These are phyloP conservation scores for Betula pendula DNA, from an alignment of 306 rosid species.

Conservation along the genomic window DNA sequence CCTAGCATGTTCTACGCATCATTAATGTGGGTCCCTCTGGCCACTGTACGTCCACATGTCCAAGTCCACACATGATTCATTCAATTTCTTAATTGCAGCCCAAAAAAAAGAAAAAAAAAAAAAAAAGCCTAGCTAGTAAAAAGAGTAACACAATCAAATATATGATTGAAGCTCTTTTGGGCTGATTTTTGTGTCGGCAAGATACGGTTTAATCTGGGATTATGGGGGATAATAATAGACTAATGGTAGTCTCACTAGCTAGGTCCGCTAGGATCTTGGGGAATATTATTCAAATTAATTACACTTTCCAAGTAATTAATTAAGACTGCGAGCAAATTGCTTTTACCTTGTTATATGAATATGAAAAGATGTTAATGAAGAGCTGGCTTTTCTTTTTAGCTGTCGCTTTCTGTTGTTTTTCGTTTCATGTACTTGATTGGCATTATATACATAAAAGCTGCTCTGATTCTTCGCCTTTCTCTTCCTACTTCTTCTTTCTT, in stretches of 20 bases:
- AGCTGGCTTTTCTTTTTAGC: constrained; percentile 38
- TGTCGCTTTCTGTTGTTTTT: constrained; percentile 43
- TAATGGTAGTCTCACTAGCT: background rate
- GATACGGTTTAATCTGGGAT: background rate
- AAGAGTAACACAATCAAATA: too few species aligned
- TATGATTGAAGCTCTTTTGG: background rate
- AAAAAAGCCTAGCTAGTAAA: background rate
- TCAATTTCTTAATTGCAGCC: background rate
- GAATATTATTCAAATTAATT: constrained; percentile 15
- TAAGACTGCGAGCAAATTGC: constrained; percentile 26
- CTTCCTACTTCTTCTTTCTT: constrained; percentile 6
- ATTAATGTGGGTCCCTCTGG: constrained; percentile 26
- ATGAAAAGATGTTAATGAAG: constrained; percentile 14
- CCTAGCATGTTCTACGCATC: constrained; percentile 25
- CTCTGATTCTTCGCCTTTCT: constrained; percentile 3
- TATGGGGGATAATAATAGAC: background rate
- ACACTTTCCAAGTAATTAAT: constrained; percentile 25
- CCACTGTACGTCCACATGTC: background rate
- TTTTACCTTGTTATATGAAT: constrained; percentile 8
- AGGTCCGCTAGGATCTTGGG: background rate
- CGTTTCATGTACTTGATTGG: constrained; percentile 34
- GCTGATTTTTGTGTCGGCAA: constrained; percentile 36
- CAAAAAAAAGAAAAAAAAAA: too few species aligned
- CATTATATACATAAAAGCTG: constrained; percentile 34
- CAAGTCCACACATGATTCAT: background rate